These are phyloP conservation scores for Moesziomyces parantarcticus DNA, from an alignment of 1,284 basidiomycete species.

Conservation along the genomic window DNA sequence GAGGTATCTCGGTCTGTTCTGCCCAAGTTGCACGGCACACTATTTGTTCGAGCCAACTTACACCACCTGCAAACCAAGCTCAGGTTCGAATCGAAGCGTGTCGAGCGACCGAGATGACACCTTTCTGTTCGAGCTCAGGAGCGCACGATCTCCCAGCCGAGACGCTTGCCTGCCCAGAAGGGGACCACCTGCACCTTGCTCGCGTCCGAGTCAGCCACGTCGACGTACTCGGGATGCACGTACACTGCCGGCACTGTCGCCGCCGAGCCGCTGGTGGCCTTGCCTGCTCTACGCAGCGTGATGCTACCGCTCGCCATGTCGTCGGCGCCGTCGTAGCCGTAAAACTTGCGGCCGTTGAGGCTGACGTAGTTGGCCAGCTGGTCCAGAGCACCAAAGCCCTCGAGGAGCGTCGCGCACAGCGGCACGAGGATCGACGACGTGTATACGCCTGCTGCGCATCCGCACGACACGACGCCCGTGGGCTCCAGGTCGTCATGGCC, in stretches of 20 bases:
- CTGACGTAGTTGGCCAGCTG: slow-evolving; percentile 60
- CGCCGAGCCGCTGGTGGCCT: slow-evolving; percentile 4
- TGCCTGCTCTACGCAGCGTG: slow-evolving; percentile 43
- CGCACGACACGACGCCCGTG: slow-evolving; percentile 54
- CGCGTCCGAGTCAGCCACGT: slow-evolving; percentile 42
- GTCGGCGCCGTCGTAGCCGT: slow-evolving; percentile 44
- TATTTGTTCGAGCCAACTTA: slow-evolving; percentile 21
- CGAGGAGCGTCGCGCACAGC: slow-evolving; percentile 65
- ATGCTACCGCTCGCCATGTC: slow-evolving; percentile 30
- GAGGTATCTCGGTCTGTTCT: neutral
- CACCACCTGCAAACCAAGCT: slow-evolving; percentile 2
- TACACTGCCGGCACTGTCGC: slow-evolving; percentile 58
- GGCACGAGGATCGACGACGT: slow-evolving; percentile 64
- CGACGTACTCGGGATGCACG: slow-evolving; percentile 44
- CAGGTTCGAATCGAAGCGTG: neutral
- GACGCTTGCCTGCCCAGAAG: slow-evolving; percentile 87
- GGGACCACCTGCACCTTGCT: slow-evolving; percentile 75
- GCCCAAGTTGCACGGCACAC: slow-evolving; percentile 1
- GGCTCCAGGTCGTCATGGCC: slow-evolving; percentile 40
- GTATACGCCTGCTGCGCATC: slow-evolving; percentile 66
- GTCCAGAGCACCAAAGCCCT: slow-evolving; percentile 65
- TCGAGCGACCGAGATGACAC: neutral
- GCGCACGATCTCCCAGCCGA: slow-evolving; percentile 81
- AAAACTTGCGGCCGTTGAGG: slow-evolving; percentile 62
- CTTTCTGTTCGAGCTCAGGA: neutral